Percentiles rank a stretch among this genome's conserved stretches.
Evolutionary conservation across 805 yeast genomes (phyloP).

Genomic region (Cyberlindnera lachancei): DNA sequence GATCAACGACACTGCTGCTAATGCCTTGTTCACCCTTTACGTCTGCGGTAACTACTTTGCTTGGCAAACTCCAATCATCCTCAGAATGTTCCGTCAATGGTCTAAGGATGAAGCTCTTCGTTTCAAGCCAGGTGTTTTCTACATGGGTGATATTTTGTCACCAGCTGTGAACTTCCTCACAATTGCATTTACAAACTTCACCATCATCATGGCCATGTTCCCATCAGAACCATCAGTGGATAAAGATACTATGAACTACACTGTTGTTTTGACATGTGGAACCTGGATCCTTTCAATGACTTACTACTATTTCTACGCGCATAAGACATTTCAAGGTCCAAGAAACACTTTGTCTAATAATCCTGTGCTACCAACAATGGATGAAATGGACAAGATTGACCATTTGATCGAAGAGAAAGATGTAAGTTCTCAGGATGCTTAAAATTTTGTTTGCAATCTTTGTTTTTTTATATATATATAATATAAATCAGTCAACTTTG

Average conservation of each 20-base stretch:
- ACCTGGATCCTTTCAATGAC: slow-evolving; percentile 46
- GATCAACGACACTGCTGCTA: slow-evolving; percentile 53
- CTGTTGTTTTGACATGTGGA: slow-evolving; percentile 55
- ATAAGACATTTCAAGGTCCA: slow-evolving; percentile 54
- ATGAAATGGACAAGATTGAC: slow-evolving; percentile 3
- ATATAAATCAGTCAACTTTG: too few species aligned
- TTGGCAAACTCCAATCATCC: slow-evolving; percentile 53
- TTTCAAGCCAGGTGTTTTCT: slow-evolving; percentile 57
- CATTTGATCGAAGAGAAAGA: not conserved
- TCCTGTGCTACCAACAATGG: not conserved
- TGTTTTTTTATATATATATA: too few species aligned
- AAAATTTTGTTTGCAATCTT: not conserved
- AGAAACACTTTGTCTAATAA: slow-evolving; percentile 5
- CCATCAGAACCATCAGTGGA: slow-evolving; percentile 39
- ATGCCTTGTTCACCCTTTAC: slow-evolving; percentile 59
- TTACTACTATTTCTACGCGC: slow-evolving; percentile 47
- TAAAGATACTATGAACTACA: slow-evolving; percentile 52
- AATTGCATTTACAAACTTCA: slow-evolving; percentile 39
- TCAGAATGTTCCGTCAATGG: slow-evolving; percentile 32
- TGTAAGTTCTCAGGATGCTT: slow-evolving; percentile 1
- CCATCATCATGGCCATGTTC: slow-evolving; percentile 51
- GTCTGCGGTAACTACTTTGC: slow-evolving; percentile 58
- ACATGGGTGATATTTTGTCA: slow-evolving; percentile 43
- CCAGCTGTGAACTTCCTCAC: slow-evolving; percentile 37
- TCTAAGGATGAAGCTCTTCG: slow-evolving; percentile 30